Percentiles rank a stretch among this genome's conserved stretches.
phyloP scores from a whole-genome alignment of 2,329 filamentous ascomycete genomes.

The Penicillium sp. region DNA sequence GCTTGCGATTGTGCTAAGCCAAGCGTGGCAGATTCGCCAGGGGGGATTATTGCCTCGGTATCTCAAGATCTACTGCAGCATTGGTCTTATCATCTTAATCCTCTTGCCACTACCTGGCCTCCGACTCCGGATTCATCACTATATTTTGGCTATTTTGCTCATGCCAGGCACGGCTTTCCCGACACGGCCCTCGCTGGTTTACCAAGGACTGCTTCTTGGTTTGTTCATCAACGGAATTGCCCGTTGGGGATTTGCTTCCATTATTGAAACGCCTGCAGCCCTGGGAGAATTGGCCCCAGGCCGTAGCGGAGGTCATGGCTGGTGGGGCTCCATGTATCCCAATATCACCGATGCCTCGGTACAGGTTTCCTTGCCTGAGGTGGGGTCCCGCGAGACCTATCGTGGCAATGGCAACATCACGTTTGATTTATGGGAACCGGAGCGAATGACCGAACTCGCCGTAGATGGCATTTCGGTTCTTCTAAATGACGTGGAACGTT shows the following conservation, averaged over 20 bases:
- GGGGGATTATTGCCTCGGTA: conserved; percentile 79
- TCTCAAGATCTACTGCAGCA: conserved; percentile 72
- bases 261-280: conserved; percentile 77
- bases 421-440: conserved; percentile 43
- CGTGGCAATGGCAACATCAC: conserved; percentile 49
- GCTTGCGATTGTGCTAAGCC: conserved; percentile 66
- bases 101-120: conserved; percentile 73
- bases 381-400: conserved; percentile 27
- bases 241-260: conserved; percentile 87
- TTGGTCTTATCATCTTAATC: conserved; percentile 67
- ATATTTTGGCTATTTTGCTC: conserved; percentile 82
- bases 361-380: conserved; percentile 45
- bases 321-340: conserved; percentile 46
- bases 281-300: conserved; percentile 57
- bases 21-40: conserved; percentile 82
- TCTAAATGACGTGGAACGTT: conserved; percentile 65
- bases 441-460: conserved; percentile 40
- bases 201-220: conserved; percentile 85
- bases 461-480: conserved; percentile 61
- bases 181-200: conserved; percentile 78
- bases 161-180: conserved; percentile 87
- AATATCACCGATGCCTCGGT: conserved; percentile 55
- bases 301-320: conserved; percentile 43
- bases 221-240: conserved; percentile 93
- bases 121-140: conserved; percentile 89